Evolutionary conservation across 2,329 filamentous ascomycete genomes (phyloP).

Genomic region (Berkeleyomyces basicola): DNA sequence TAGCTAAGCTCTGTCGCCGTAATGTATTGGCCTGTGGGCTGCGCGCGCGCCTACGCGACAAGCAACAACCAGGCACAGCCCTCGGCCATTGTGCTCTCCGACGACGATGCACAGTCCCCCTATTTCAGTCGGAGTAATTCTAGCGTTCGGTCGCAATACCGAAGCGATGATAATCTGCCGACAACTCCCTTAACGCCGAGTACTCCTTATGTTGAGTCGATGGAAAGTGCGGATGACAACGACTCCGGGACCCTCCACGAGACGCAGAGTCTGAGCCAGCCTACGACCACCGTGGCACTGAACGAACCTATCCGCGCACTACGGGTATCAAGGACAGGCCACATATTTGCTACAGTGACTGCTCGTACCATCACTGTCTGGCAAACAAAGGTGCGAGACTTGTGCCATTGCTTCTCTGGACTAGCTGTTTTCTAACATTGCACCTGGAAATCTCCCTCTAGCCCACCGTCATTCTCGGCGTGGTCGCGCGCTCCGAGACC

Average conservation of each 20-base stretch:
- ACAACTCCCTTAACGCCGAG: conserved; percentile 36
- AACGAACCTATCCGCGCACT: conserved; percentile 56
- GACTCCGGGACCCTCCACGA: conserved; percentile 1
- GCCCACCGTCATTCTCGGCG: conserved; percentile 77
- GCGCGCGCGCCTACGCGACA: conserved; percentile 67
- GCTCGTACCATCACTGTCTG: conserved; percentile 76
- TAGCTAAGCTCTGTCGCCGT: neutral
- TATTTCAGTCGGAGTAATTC: conserved; percentile 14
- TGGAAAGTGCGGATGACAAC: conserved; percentile 32
- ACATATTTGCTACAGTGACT: conserved; percentile 77
- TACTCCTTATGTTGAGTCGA: conserved; percentile 41
- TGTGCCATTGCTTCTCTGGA: neutral
- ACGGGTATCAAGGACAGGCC: conserved; percentile 60
- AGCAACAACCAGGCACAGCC: conserved; percentile 44
- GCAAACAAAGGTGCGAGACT: conserved; percentile 66
- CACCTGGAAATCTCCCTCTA: conserved; percentile 22
- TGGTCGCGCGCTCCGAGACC: conserved; percentile 62
- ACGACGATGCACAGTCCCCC: conserved; percentile 27
- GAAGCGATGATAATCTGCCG: conserved; percentile 18
- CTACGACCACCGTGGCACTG: conserved; percentile 17
- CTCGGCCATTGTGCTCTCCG: conserved; percentile 35
- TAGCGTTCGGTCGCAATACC: conserved; percentile 7
- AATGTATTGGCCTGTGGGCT: conserved; percentile 87
- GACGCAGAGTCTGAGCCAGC: neutral
- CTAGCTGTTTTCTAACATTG: conserved; percentile 14